Evolutionary conservation across 2,329 filamentous ascomycete genomes (phyloP), one percentile per base, ranked within the genome.

Genomic region (Stemphylium lycopersici): DNA sequence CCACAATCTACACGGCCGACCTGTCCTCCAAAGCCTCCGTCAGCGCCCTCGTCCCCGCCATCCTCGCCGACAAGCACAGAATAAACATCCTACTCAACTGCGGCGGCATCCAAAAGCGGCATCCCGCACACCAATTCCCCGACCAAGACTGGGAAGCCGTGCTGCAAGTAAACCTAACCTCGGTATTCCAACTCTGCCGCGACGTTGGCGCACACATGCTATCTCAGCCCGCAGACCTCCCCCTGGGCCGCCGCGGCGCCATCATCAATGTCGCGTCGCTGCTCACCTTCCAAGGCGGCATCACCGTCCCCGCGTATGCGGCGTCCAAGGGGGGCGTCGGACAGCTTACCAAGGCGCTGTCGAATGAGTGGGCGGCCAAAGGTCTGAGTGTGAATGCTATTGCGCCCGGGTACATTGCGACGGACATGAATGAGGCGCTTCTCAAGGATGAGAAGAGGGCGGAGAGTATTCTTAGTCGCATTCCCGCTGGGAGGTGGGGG

Each of bases 391-490:
- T 96, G 36, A 96, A 96, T 74, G 90, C 89, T 6, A 90, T 96
- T 69, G 91, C 92, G 2, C 92, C 92, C 0, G 92, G 92, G 0
- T 96, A 96, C 75, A 90, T 96, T 65, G 90, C 85, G 44, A 96
- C 92, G n/a, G 92, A 96, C 56, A 96, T 96, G 93, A 97, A 96
- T 73, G 83, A 82, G 62, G 92, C 91, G 2, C 76, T 97, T 68
- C 84, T 96, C 38, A 84, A 87, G 45, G 87, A 96, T 74, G 76
- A 83, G 66, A 84, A 83, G 63, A 80, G 92, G 32, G 82, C 89
- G 56, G 84, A 81, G 60, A 88, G 88, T 67, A 96, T 96, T 64
- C 83, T 90, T 68, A 86, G 85, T 31, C 80, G 91, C 52, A 96
- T 96, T 66, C 92, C 92, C 0, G 90, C 90, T 0, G 91, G 89